Evolutionary conservation across 495 filamentous ascomycete genomes (phyloP).

Genomic region (Beverwykella pulmonaria): DNA sequence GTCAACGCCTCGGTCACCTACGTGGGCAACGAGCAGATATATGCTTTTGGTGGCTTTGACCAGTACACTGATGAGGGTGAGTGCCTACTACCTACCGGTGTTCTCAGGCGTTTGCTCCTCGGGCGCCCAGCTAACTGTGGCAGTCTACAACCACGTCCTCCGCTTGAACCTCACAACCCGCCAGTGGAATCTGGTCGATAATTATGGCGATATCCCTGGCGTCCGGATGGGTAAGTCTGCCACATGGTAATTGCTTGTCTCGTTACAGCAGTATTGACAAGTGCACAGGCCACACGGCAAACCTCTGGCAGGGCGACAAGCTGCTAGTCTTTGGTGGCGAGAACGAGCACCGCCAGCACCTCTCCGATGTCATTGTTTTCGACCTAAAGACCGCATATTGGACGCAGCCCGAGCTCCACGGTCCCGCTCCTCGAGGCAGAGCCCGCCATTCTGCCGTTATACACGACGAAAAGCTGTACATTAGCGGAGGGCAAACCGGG

Average conservation of each 20-base stretch:
- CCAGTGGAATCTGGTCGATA: constrained; percentile 94
- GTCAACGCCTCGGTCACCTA: constrained; percentile 98
- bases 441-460: constrained; percentile 92
- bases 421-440: constrained; percentile 80
- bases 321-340: constrained; percentile 94
- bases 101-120: background rate
- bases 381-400: constrained; percentile 91
- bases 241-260: background rate
- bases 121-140: background rate
- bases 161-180: constrained; percentile 80
- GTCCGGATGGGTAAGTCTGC: constrained; percentile 84
- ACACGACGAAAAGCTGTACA: constrained; percentile 94
- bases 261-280: background rate
- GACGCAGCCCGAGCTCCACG: constrained; percentile 85
- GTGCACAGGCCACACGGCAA: constrained; percentile 83
- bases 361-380: constrained; percentile 94
- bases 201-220: constrained; percentile 97
- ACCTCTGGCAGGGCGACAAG: constrained; percentile 89
- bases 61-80: constrained; percentile 93
- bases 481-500: constrained; percentile 86
- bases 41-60: constrained; percentile 98
- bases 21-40: constrained; percentile 92
- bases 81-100: constrained; percentile 4
- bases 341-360: constrained; percentile 93
- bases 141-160: constrained; percentile 97